phyloP scores from a whole-genome alignment of 2,329 filamentous ascomycete species.

The Calycina herbarum region DNA sequence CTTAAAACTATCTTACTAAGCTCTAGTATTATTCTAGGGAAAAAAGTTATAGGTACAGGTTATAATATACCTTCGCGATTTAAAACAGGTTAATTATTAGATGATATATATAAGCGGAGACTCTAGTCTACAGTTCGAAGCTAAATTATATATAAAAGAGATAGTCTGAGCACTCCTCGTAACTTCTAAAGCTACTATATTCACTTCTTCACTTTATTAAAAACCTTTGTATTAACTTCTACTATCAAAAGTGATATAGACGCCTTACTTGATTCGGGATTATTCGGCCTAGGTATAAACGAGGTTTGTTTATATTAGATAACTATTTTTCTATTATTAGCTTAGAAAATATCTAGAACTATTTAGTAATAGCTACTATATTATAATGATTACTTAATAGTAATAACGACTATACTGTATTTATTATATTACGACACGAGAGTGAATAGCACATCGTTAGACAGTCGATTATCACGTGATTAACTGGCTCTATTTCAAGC shows the following conservation, averaged over 20 bases:
- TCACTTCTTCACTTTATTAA: not conserved
- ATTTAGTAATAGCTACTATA: not conserved
- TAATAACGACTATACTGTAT: not conserved
- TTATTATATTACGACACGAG: no score
- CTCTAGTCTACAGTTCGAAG: not conserved
- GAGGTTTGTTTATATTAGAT: not conserved
- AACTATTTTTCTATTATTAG: not conserved
- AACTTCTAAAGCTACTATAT: not conserved
- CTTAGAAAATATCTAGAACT: not conserved
- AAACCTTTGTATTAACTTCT: not conserved
- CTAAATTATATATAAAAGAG: not conserved
- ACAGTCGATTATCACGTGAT: not conserved
- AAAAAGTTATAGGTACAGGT: no score
- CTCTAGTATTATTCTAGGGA: no score
- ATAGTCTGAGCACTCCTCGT: not conserved
- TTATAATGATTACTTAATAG: not conserved
- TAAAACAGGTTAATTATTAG: not conserved
- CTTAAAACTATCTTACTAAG: no score
- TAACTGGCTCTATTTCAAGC: not conserved
- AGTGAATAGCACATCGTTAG: not conserved
- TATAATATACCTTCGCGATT: no score
- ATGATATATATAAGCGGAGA: no score
- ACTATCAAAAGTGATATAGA: not conserved
- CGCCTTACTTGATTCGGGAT: not conserved
- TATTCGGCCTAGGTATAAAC: not conserved